Evolutionary conservation across 805 yeast genomes (phyloP).

Genomic region (Kluyveromyces starmeri): DNA sequence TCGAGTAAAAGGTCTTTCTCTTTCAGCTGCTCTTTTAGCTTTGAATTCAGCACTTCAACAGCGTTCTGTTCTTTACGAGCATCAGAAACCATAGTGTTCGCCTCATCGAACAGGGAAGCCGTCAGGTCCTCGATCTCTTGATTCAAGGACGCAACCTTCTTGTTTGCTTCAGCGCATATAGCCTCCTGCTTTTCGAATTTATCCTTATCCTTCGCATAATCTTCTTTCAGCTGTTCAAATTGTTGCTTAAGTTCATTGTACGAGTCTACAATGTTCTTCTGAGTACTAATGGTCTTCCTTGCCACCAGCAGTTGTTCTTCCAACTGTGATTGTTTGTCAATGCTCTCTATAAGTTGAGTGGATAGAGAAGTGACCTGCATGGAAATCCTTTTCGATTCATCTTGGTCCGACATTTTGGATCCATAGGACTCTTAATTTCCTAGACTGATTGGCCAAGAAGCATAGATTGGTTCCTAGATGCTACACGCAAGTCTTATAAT

Average conservation of each 20-base stretch:
- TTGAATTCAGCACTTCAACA: slow-evolving; percentile 48
- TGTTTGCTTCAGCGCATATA: slow-evolving; percentile 7
- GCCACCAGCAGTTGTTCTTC: slow-evolving; percentile 43
- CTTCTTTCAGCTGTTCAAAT: slow-evolving; percentile 22
- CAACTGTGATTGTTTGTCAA: slow-evolving; percentile 46
- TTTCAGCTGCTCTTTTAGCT: slow-evolving; percentile 41
- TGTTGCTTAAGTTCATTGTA: slow-evolving; percentile 26
- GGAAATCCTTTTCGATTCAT: slow-evolving; percentile 38
- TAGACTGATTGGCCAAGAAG: too few relatives aligned
- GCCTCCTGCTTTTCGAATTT: slow-evolving; percentile 29
- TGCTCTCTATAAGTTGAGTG: slow-evolving; percentile 51
- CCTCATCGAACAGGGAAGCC: slow-evolving; percentile 71
- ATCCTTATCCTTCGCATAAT: slow-evolving; percentile 10
- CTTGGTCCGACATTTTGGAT: slow-evolving; percentile 15
- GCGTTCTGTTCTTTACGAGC: slow-evolving; percentile 63
- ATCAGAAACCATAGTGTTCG: slow-evolving; percentile 73
- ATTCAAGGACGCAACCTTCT: slow-evolving; percentile 42
- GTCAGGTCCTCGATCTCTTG: slow-evolving; percentile 75
- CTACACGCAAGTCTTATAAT: too few relatives aligned
- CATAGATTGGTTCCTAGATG: too few relatives aligned
- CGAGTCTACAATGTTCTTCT: slow-evolving; percentile 16
- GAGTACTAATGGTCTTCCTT: slow-evolving; percentile 25
- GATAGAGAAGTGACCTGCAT: slow-evolving; percentile 48
- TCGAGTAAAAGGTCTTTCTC: slow-evolving; percentile 66
- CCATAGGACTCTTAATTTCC: too few relatives aligned